Evolutionary conservation across 441 rosid species (phyloP), one percentile per base, ranked within the genome.

Genomic region (Hypseocharis bilobata): DNA sequence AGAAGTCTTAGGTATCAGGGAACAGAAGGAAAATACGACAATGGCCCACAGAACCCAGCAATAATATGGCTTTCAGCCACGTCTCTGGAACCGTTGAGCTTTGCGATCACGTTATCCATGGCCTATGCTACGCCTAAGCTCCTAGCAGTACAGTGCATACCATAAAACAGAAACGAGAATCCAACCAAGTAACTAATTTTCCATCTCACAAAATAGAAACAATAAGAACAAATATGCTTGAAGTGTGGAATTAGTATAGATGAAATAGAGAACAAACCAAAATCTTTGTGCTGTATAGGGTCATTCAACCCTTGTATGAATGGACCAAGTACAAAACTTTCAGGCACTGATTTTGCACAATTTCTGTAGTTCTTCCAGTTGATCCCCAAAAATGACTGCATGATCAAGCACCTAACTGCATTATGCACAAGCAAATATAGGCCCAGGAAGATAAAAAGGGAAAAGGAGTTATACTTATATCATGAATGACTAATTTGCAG

Each of bases 321-420:
- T 63, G 97, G 82, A 70, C 96, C 89, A 49, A 90, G 92, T 72
- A 90, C 67, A 75, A 93, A 93, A 61, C 79, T 80, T 74, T 85
- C 80, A 64, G 91, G 87, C 76, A 90, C 82, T 28, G 81, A 81
- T 70, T 76, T 83, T 56, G 82, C 86, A 75, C 81, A 74, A 58
- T 76, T 73, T 58, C 84, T 78, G 65, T 83, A 84, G 44, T 71
- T 85, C 71, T 23, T 72, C 97, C 97, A 93, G 51, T 87, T 79
- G 4, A 93, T 83, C 60, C 83, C 84, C 78, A 87, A 64, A 84
- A 93, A 93, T 8, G 96, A 93, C 72, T 88, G 88, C 96, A 93
- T 79, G 76, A 90, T 82, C 81, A 89, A 82, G 89, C 96, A 85
- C 83, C 98, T 86, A 72, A 93, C 98, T 93, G 91, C 83, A 82